Evolutionary conservation across 2,329 filamentous ascomycete species (phyloP), one percentile per base, ranked within the genome.

Genomic region (Lecanoromycetidae sp.): DNA sequence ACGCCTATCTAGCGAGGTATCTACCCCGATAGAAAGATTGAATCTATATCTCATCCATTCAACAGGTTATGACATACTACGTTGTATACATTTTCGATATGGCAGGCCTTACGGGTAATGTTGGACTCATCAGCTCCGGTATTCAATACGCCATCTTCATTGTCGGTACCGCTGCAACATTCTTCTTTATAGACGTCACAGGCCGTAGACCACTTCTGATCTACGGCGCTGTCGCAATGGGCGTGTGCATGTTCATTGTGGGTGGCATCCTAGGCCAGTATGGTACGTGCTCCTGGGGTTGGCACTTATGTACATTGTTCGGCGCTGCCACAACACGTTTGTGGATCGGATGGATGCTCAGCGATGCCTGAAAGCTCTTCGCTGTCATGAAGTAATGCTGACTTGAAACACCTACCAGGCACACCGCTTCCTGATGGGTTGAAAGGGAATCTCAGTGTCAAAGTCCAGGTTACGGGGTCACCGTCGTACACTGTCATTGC

Each of bases 401-500:
- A n/a, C n/a, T n/a, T n/a, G n/a, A n/a, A n/a, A n/a, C n/a, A n/a
- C n/a, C n/a, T n/a, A n/a, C n/a, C n/a, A n/a, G n/a, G n/a, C n/a
- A n/a, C n/a, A n/a, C n/a, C n/a, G n/a, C n/a, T 71, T 3, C 68
- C 69, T 1, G 63, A 56, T 5, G 70, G 69, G 27, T 66, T 74
- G 3, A 59, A 60, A 23, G 66, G 65, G 39, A 66, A 74, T 49
- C 52, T 59, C n/a, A 79, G 76, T 55, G 69, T 78, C 15, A 61
- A 71, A 43, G 72, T 79, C 54, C 57, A 61, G 42, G 74, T 79
- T 3, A 62, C 57, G 0, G 76, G 74, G 15, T 50, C 66, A 0
- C 67, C 75, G 10, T 74, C 78, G 17, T 71, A 80, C 56, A 73
- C 73, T 2, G 75, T 83, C 46, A 82, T 82, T 52, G 75, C 75